phyloP scores from a whole-genome alignment of 2,329 filamentous ascomycete genomes.

The Arthrocladium fulminans region DNA sequence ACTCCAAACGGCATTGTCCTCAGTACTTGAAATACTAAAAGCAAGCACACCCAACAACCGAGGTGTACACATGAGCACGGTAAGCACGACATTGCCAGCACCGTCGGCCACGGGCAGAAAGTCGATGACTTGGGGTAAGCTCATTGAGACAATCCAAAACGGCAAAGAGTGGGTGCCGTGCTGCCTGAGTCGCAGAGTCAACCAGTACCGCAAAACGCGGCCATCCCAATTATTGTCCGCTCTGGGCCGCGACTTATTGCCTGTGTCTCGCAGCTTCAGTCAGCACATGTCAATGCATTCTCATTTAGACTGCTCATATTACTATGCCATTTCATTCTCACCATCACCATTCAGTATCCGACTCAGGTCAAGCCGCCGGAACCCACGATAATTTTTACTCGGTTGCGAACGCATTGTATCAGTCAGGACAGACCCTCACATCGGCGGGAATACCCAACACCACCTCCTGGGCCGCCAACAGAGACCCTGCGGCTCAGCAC shows the following conservation, averaged over 20 bases:
- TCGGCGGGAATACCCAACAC: constrained; percentile 38
- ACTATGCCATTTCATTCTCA: constrained; percentile 22
- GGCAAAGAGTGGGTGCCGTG: constrained; percentile 3
- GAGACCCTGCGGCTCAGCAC: constrained; percentile 5
- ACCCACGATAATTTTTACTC: constrained; percentile 20
- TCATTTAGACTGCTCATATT: not conserved
- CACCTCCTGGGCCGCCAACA: constrained; percentile 29
- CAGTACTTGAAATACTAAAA: no score
- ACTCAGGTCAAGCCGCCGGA: constrained; percentile 10
- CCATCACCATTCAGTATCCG: constrained; percentile 19
- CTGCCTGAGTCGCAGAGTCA: not conserved
- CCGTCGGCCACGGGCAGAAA: not conserved
- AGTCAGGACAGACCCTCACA: constrained; percentile 39
- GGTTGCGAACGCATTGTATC: constrained; percentile 33
- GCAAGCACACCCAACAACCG: no score
- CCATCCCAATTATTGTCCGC: not conserved
- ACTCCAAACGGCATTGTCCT: no score
- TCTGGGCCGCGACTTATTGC: constrained; percentile 4
- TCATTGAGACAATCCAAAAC: no score
- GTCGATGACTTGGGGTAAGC: not conserved
- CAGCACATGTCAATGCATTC: constrained; percentile 7
- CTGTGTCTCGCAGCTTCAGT: not conserved
- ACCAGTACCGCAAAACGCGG: not conserved
- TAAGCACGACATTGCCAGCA: not conserved
- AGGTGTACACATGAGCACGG: no score